Percentiles rank a stretch among this genome's conserved stretches.
These are phyloP conservation scores for Aspergillus costaricaensis DNA, from an alignment of 2,329 filamentous ascomycete genomes.

Conservation along the genomic window DNA sequence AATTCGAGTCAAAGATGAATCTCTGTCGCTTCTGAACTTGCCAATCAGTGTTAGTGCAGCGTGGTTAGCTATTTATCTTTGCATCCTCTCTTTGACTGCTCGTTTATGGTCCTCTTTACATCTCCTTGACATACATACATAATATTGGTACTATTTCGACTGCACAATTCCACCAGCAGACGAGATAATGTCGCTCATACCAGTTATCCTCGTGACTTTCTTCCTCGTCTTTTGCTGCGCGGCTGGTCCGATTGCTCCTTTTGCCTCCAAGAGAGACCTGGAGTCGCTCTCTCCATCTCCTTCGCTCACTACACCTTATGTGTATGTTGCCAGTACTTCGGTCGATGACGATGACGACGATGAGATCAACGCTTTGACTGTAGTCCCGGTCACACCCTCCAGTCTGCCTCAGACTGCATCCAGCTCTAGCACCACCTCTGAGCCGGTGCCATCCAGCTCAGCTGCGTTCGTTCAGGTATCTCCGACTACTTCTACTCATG, in stretches of 20 bases:
- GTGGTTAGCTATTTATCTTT: neutral
- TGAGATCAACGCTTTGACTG: neutral
- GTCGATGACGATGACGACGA: neutral
- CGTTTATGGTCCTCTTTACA: neutral
- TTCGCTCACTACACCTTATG: neutral
- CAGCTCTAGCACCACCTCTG: neutral
- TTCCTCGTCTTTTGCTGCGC: constrained; percentile 15
- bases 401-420: neutral
- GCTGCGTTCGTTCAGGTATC: neutral
- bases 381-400: constrained; percentile 3
- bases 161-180: neutral
- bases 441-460: neutral
- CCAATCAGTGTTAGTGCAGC: neutral
- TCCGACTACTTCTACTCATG: neutral
- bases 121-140: too few relatives aligned
- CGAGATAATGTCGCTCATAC: constrained; percentile 8
- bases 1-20: neutral
- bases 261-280: constrained; percentile 8
- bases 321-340: neutral
- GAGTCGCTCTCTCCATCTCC: neutral
- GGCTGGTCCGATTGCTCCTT: constrained; percentile 31
- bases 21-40: neutral
- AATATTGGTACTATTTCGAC: neutral
- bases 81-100: constrained; percentile 11
- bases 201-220: constrained; percentile 9